phyloP scores from a whole-genome alignment of 495 filamentous ascomycete genomes.

The Hypoxylon perforatum region DNA sequence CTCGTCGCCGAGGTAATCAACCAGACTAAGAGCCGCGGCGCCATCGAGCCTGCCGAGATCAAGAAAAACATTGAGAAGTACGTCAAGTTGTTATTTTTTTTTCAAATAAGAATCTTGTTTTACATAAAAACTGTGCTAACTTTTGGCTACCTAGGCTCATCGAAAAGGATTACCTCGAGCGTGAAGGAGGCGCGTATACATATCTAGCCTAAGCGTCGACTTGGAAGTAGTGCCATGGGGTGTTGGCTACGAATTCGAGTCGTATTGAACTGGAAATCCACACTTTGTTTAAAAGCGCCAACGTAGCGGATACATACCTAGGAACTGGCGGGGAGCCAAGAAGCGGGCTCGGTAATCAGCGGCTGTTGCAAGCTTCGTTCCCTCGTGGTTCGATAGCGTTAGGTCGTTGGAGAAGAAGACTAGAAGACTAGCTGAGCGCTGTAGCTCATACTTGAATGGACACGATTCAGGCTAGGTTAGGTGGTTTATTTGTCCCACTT shows the following conservation, averaged over 20 bases:
- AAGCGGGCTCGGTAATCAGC: background rate
- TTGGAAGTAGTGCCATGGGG: background rate
- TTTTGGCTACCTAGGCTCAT: conserved; percentile 74
- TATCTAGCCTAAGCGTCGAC: conserved; percentile 75
- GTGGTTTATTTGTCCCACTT: too few species aligned
- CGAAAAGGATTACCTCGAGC: conserved; percentile 95
- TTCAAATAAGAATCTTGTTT: too few species aligned
- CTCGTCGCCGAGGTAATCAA: conserved; percentile 88
- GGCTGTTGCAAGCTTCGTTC: background rate
- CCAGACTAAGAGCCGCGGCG: conserved; percentile 85
- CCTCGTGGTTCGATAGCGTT: background rate
- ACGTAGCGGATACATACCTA: background rate
- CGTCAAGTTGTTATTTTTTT: conserved; percentile 46
- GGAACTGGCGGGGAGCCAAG: background rate
- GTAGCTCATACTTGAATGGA: too few species aligned
- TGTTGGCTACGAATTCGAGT: background rate
- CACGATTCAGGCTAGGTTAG: too few species aligned
- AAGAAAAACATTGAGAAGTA: conserved; percentile 97
- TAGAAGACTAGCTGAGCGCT: too few species aligned
- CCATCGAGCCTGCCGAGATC: conserved; percentile 84
- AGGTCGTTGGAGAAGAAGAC: background rate
- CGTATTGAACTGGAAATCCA: background rate
- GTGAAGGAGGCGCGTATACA: conserved; percentile 79
- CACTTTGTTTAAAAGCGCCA: background rate
- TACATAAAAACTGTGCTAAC: conserved; percentile 7